Base-by-base conservation (phyloP, 495 filamentous ascomycete genomes). In the Podospora pseudopauciseta region DNA sequence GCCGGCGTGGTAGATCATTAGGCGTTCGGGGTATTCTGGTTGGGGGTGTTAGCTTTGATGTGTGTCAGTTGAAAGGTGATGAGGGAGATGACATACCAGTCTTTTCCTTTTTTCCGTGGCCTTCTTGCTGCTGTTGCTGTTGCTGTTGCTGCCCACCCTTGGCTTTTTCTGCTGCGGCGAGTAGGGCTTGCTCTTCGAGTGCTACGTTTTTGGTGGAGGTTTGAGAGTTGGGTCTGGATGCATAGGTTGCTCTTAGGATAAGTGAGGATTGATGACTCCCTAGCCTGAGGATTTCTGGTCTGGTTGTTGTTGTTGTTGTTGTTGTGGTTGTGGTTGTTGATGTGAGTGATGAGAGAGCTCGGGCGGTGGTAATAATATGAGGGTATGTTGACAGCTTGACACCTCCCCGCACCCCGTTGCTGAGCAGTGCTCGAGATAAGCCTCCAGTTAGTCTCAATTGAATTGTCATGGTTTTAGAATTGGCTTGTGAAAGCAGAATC, bases 1-100 rank as follows among this genome's bases (percentile, higher is more conserved):
- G 69, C 91, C 91, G 55, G 87, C 88, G 82, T 92, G 86, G 72
- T 90, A 94, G 68, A 94, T 83, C 66, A 91, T 80, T 11, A 93
- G 80, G 16, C 80, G 80, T 71, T 92, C 90, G 0, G 86, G 86
- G 63, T 75, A 81, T 3, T 66, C 79, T 78, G 16, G 20, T 23
- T 23, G 20, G 20, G 20, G 20, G 20, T 23, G 20, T 23, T 1
- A 23, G 20, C 20, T 28, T 30, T 6, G 26, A 18, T 30, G 32
- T 61, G 7, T 11, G 32, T 61, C 26, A 61, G 59, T 4, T 61
- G 4, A 32, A 32, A 32, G 0, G 11, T 59, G 9, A 59, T 5
- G 20, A 59, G 39, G 39, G 13, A 18, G 18, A 18, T 6, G 18
- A 13, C 13, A 59, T 59, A 59, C 56, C 56, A 0, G 56, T 27